Conservation (phyloP, 2,329 filamentous ascomycete genomes). For the Teratosphaeria gauchensis region DNA sequence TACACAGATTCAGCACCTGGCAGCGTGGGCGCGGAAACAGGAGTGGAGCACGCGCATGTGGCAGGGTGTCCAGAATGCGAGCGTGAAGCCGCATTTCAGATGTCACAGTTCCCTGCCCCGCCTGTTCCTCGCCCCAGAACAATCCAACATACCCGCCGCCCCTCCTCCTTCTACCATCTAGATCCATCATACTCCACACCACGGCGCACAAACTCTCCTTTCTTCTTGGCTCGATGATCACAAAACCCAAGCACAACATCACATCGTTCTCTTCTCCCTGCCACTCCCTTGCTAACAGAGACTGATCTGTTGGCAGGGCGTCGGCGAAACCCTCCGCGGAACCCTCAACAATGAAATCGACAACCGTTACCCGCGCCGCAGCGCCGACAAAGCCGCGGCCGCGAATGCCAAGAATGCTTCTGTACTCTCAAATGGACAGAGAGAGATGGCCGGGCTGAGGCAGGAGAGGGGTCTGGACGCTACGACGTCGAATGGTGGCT, state of each 20-base stretch:
- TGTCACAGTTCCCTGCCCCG: not conserved
- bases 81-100: not conserved
- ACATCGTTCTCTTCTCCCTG: not conserved
- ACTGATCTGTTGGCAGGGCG: slow-evolving; percentile 13
- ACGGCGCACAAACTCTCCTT: not conserved
- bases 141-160: not conserved
- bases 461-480: not conserved
- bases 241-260: not conserved
- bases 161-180: not conserved
- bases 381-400: slow-evolving; percentile 19
- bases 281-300: not conserved
- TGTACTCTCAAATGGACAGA: slow-evolving; percentile 15
- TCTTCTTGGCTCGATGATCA: not conserved
- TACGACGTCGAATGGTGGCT: not conserved
- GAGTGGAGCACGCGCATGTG: not conserved
- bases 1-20: not conserved
- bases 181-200: not conserved
- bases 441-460: slow-evolving; percentile 14
- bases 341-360: slow-evolving; percentile 25
- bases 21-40: not conserved
- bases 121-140: not conserved
- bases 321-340: slow-evolving; percentile 24
- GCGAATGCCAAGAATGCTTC: slow-evolving; percentile 20
- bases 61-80: not conserved
- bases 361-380: slow-evolving; percentile 15